Percentiles rank a stretch among this genome's conserved stretches.
These are phyloP conservation scores for Groenewaldozyma sp. DNA, from an alignment of 1,139 yeast species.

Conservation along the genomic window DNA sequence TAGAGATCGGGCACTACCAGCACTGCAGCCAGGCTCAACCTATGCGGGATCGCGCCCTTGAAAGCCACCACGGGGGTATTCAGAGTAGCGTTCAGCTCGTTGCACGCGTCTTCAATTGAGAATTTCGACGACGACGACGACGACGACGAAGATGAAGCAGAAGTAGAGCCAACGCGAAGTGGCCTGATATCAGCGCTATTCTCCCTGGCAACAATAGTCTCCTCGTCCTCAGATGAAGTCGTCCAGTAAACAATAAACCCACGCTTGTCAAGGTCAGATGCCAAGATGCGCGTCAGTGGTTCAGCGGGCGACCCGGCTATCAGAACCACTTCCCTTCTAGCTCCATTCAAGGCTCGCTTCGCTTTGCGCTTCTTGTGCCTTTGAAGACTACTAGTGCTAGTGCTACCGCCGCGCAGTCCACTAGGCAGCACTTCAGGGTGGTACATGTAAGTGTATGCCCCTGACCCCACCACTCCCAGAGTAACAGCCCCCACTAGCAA, in stretches of 20 bases:
- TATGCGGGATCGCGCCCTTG: conserved; percentile 46
- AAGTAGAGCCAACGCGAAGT: conserved; percentile 42
- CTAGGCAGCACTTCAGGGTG: conserved; percentile 5
- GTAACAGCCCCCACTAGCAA: conserved; percentile 19
- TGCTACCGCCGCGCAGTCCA: conserved; percentile 7
- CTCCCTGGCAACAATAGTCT: conserved; percentile 47
- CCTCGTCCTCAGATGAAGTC: conserved; percentile 55
- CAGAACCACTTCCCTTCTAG: conserved; percentile 63
- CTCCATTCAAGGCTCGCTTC: conserved; percentile 54
- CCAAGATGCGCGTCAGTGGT: conserved; percentile 60
- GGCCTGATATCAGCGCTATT: conserved; percentile 47
- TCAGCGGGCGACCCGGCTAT: conserved; percentile 73
- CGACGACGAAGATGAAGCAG: no score
- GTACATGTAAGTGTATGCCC: conserved; percentile 14
- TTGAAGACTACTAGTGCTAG: conserved; percentile 9
- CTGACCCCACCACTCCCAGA: conserved; percentile 19
- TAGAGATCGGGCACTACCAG: conserved; percentile 55
- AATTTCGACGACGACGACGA: no score
- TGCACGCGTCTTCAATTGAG: conserved; percentile 30
- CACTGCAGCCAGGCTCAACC: conserved; percentile 46
- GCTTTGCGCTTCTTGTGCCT: conserved; percentile 41
- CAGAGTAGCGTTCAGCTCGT: conserved; percentile 35
- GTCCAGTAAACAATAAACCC: conserved; percentile 78
- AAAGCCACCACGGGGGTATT: conserved; percentile 37
- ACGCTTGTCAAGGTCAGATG: conserved; percentile 63